phyloP scores from a whole-genome alignment of 371 early-diverging fungal genomes.

The Apophysomyces variabilis region DNA sequence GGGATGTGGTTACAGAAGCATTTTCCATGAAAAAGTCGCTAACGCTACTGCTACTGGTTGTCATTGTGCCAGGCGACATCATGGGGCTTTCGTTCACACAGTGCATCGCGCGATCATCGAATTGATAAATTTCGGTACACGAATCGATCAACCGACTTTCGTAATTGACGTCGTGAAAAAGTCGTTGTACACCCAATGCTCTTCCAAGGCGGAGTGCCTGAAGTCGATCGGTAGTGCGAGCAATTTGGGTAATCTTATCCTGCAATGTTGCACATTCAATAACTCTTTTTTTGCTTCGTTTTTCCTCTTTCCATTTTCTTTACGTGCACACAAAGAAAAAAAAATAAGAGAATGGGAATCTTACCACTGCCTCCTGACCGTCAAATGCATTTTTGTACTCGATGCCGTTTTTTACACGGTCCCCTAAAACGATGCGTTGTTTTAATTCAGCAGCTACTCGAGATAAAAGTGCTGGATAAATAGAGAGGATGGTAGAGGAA shows the following conservation, averaged over 20 bases:
- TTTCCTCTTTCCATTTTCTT: background rate
- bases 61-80: constrained; percentile 19
- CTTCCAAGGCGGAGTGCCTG: constrained; percentile 72
- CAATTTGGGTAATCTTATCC: constrained; percentile 57
- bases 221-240: constrained; percentile 66
- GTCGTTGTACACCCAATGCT: constrained; percentile 66
- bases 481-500: background rate
- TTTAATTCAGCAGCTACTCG: constrained; percentile 77
- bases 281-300: background rate
- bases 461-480: constrained; percentile 78
- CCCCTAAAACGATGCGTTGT: constrained; percentile 46
- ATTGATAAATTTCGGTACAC: constrained; percentile 64
- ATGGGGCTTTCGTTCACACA: constrained; percentile 14
- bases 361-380: constrained; percentile 79
- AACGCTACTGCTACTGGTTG: constrained; percentile 11
- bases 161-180: constrained; percentile 77
- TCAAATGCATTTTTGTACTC: constrained; percentile 84
- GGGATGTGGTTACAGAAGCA: constrained; percentile 7
- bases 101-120: constrained; percentile 48
- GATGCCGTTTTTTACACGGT: constrained; percentile 75
- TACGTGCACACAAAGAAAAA: background rate
- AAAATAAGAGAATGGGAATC: background rate
- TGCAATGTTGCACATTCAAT: constrained; percentile 21
- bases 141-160: constrained; percentile 68
- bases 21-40: constrained; percentile 13